Evolutionary conservation across 331 rosid genomes (phyloP).

Genomic region (Ulmus americana): DNA sequence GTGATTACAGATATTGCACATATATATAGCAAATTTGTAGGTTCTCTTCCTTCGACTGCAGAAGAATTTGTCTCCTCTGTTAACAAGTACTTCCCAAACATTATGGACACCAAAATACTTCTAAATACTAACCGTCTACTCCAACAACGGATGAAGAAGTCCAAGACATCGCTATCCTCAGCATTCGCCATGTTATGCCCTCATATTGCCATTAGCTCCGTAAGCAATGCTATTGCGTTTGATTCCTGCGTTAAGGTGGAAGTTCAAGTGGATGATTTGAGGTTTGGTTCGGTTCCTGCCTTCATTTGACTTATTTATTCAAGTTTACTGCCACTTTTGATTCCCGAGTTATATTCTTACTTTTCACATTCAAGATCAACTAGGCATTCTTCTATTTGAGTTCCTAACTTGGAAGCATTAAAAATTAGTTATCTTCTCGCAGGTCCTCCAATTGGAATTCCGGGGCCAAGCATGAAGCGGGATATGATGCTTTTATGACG

Average conservation of each 20-base stretch:
- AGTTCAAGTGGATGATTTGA: constrained; percentile 67
- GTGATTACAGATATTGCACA: constrained; percentile 74
- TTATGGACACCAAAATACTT: constrained; percentile 81
- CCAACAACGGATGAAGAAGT: constrained; percentile 60
- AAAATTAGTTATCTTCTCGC: constrained; percentile 27
- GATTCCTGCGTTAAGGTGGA: constrained; percentile 52
- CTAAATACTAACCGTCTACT: constrained; percentile 46
- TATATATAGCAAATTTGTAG: constrained; percentile 64
- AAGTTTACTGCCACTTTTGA: not conserved
- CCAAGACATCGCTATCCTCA: constrained; percentile 61
- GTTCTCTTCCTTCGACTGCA: constrained; percentile 69
- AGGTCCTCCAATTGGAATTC: constrained; percentile 89
- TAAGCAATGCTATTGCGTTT: constrained; percentile 30
- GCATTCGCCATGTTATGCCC: constrained; percentile 75
- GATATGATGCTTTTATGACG: constrained; percentile 98
- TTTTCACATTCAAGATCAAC: constrained; percentile 5
- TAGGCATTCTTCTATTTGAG: not conserved
- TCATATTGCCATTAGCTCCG: constrained; percentile 49
- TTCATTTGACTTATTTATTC: not conserved
- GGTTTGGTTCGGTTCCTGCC: constrained; percentile 40
- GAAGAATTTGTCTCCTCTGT: constrained; percentile 73
- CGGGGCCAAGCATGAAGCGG: constrained; percentile 94
- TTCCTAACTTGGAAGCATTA: not conserved
- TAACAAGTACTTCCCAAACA: constrained; percentile 59
- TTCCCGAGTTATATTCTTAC: not conserved